Evolutionary conservation across 208 protist species (phyloP).

Genomic region (Vickermania ingenoplastis): DNA sequence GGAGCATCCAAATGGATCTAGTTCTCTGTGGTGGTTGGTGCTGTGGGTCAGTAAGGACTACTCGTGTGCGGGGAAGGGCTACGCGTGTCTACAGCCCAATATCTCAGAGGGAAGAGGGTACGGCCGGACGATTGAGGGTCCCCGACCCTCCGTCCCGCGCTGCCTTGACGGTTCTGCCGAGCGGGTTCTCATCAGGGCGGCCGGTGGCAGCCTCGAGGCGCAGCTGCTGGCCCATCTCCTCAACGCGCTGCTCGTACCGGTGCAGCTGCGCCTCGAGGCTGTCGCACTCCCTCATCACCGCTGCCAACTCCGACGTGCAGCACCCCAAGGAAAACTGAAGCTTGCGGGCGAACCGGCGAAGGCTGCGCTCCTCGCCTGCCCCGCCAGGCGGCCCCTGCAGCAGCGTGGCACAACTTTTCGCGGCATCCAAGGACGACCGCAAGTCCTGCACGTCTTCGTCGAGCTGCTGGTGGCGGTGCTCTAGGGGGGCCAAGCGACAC

Average conservation of each 20-base stretch:
- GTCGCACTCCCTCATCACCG: conserved; percentile 23
- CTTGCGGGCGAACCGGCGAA: conserved; percentile 33
- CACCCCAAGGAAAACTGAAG: conserved; percentile 25
- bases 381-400: conserved; percentile 10
- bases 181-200: too few relatives aligned
- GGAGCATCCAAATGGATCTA: too few relatives aligned
- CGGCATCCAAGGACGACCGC: conserved; percentile 17
- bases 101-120: too few relatives aligned
- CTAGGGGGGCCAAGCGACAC: conserved; percentile 27
- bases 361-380: conserved; percentile 8
- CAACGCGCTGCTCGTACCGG: conserved; percentile 46
- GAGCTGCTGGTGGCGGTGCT: conserved; percentile 30
- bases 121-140: too few relatives aligned
- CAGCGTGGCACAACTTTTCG: conserved; percentile 29
- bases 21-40: too few relatives aligned
- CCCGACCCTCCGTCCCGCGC: too few relatives aligned
- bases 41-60: too few relatives aligned
- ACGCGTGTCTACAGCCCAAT: too few relatives aligned
- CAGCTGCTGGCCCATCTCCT: too few relatives aligned
- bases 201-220: too few relatives aligned
- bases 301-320: conserved; percentile 40
- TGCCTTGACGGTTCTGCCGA: too few relatives aligned
- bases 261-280: conserved; percentile 36
- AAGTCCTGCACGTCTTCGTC: conserved; percentile 51
- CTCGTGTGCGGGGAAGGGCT: too few relatives aligned